Evolutionary conservation across 148 eudicot species (phyloP).

Genomic region (Rhododendron mucronatum): DNA sequence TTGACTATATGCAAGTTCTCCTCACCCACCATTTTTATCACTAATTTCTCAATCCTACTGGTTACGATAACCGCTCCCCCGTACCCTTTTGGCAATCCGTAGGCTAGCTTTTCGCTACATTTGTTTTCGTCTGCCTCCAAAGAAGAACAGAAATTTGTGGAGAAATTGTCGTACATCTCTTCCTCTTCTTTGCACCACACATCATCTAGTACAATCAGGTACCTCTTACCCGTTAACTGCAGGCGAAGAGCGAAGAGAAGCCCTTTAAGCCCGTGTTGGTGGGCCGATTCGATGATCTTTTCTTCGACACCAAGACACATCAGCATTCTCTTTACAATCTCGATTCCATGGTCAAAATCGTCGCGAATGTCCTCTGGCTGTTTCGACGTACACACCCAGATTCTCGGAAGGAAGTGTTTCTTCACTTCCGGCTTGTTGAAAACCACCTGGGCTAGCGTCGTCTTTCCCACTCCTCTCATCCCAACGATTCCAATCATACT

Average conservation of each 20-base stretch:
- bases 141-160: not conserved
- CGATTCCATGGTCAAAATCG: not conserved
- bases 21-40: slow-evolving; percentile 20
- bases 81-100: slow-evolving; percentile 30
- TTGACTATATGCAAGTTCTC: slow-evolving; percentile 16
- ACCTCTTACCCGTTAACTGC: slow-evolving; percentile 23
- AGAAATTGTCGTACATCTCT: not conserved
- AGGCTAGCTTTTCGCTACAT: not conserved
- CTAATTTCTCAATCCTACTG: slow-evolving; percentile 9
- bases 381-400: slow-evolving; percentile 34
- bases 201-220: slow-evolving; percentile 34
- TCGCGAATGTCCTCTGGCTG: not conserved
- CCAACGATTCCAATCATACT: slow-evolving; percentile 21
- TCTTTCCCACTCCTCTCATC: slow-evolving; percentile 31
- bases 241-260: slow-evolving; percentile 22
- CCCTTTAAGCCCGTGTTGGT: not conserved
- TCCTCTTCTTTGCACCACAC: slow-evolving; percentile 7
- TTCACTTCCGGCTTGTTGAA: slow-evolving; percentile 14
- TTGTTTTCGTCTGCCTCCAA: not conserved
- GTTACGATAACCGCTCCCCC: slow-evolving; percentile 31
- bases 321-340: slow-evolving; percentile 27
- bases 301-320: slow-evolving; percentile 27
- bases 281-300: not conserved
- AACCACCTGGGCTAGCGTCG: slow-evolving; percentile 23
- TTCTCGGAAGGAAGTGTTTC: slow-evolving; percentile 14